Conservation (phyloP, 371 early-diverging fungal genomes). For the Mortierella sp. region DNA sequence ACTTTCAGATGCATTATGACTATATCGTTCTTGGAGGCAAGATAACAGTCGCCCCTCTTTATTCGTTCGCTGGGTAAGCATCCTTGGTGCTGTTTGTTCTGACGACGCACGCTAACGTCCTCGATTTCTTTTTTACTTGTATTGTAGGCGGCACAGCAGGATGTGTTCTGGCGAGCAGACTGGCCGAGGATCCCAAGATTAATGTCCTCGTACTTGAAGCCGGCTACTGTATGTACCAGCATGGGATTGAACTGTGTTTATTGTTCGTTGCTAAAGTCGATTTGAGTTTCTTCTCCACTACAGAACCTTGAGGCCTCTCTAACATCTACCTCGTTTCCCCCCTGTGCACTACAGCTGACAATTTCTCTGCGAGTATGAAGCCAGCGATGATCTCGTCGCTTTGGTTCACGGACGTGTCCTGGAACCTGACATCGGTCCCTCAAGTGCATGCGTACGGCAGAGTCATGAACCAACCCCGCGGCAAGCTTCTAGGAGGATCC, state of each 20-base stretch:
- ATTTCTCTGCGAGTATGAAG: constrained; percentile 34
- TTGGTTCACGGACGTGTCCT: constrained; percentile 30
- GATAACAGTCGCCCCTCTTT: neutral
- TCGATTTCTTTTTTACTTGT: neutral
- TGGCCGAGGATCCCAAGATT: constrained; percentile 45
- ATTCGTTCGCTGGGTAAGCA: neutral
- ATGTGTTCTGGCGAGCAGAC: constrained; percentile 46
- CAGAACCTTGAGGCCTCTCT: neutral
- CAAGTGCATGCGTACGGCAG: constrained; percentile 44
- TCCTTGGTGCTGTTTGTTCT: neutral
- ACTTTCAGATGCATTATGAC: constrained; percentile 35
- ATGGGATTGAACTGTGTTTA: neutral
- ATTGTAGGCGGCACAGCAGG: constrained; percentile 52
- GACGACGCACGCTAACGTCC: neutral
- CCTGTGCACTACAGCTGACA: constrained; percentile 26
- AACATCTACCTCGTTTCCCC: neutral
- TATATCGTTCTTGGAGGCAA: constrained; percentile 49
- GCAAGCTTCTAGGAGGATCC: constrained; percentile 40
- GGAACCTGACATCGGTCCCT: constrained; percentile 41
- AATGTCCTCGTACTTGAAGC: constrained; percentile 52
- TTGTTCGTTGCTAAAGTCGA: neutral
- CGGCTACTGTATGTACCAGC: constrained; percentile 35
- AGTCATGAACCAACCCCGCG: constrained; percentile 42
- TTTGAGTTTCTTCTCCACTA: neutral
- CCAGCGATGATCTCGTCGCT: neutral